Evolutionary conservation across 192 early-diverging fungal genomes (phyloP).

Genomic region (Gryganskiella cystojenkinii): DNA sequence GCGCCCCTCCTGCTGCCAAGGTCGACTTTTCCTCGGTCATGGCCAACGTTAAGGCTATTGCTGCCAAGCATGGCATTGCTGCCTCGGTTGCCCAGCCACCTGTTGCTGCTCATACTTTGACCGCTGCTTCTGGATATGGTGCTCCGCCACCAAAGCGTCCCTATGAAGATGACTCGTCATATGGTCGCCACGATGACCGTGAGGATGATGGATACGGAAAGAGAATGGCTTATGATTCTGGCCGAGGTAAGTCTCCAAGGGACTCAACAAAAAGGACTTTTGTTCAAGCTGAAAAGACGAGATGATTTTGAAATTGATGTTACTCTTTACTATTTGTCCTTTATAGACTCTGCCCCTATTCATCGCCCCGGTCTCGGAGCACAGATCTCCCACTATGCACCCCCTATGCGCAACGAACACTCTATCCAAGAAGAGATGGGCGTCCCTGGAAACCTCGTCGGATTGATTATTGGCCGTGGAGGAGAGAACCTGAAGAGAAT

Average conservation of each 20-base stretch:
- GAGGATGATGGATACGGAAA: constrained; percentile 50
- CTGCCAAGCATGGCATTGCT: constrained; percentile 69
- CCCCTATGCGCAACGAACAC: constrained; percentile 42
- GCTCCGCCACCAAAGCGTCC: constrained; percentile 29
- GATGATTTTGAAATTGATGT: not conserved
- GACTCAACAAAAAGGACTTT: not conserved
- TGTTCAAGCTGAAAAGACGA: not conserved
- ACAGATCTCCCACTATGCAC: constrained; percentile 48
- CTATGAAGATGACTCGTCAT: constrained; percentile 36
- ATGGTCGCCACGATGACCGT: constrained; percentile 24
- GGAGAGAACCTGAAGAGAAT: constrained; percentile 85
- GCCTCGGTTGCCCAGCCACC: constrained; percentile 31
- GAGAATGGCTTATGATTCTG: constrained; percentile 55
- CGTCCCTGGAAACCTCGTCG: constrained; percentile 75
- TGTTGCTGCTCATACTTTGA: too few species aligned
- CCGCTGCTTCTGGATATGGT: too few species aligned
- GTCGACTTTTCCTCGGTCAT: constrained; percentile 76
- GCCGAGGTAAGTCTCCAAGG: constrained; percentile 36
- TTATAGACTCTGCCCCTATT: constrained; percentile 38
- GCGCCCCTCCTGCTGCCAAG: constrained; percentile 40
- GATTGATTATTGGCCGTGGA: constrained; percentile 82
- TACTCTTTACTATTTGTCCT: constrained; percentile 15
- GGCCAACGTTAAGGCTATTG: constrained; percentile 82
- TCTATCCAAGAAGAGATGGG: constrained; percentile 61
- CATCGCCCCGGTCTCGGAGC: constrained; percentile 41